Percentiles rank a stretch among this genome's conserved stretches.
Conservation (phyloP, 176 grass and related monocot genomes). For the Aegilops speltoides region DNA sequence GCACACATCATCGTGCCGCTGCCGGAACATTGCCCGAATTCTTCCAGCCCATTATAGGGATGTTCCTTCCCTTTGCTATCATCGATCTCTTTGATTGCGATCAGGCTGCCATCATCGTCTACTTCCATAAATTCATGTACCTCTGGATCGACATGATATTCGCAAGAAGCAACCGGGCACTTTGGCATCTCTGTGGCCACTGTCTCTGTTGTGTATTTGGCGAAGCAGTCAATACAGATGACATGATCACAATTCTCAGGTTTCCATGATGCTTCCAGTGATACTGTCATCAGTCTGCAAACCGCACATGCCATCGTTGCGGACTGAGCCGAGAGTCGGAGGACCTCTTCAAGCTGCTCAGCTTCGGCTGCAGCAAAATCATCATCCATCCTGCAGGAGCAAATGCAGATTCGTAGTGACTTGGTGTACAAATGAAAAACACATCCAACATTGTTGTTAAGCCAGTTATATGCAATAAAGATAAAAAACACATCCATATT, state of each 20-base stretch:
- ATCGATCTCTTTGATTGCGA: background rate
- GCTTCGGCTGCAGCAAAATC: constrained; percentile 42
- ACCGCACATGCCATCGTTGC: background rate
- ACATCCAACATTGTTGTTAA: background rate
- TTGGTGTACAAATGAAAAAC: background rate
- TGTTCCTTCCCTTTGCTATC: background rate
- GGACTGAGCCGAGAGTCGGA: constrained; percentile 27
- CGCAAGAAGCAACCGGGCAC: constrained; percentile 17
- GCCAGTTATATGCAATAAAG: background rate
- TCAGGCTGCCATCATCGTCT: background rate
- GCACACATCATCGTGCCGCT: background rate
- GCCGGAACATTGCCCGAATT: background rate
- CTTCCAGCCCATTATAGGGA: background rate
- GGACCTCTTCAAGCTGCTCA: constrained; percentile 60
- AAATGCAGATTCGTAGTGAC: background rate
- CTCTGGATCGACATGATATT: background rate
- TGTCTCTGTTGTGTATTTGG: constrained; percentile 6
- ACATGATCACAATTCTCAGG: constrained; percentile 42
- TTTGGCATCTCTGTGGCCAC: constrained; percentile 8
- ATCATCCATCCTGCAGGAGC: constrained; percentile 17
- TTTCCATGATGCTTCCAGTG: constrained; percentile 22
- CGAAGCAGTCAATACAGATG: constrained; percentile 48
- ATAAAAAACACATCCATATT: background rate
- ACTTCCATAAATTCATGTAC: background rate
- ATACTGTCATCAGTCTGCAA: constrained; percentile 16